Evolutionary conservation across 768 basidiomycete genomes (phyloP), one percentile per base, ranked within the genome.

Genomic region (Daedalea quercina): DNA sequence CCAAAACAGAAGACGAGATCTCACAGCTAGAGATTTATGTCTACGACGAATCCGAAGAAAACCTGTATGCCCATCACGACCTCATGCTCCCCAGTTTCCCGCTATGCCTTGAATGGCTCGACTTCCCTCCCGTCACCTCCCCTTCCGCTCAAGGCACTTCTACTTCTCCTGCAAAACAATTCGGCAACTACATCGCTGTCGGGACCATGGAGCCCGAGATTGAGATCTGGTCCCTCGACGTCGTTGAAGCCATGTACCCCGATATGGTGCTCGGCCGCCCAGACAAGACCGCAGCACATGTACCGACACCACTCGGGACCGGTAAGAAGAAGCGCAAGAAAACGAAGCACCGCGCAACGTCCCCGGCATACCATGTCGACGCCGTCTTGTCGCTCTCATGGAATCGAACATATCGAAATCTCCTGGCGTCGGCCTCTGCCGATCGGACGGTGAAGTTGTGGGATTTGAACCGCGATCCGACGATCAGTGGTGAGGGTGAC

Each of bases 41-140:
- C 62, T 98, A 96, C 70, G 93, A 97, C 67, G 93, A 95, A 64
- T 76, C 81, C 0, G 75, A 89, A 71, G 91, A 94, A 65, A 92
- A 91, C 66, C 80, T 98, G 41, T 98, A 94, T 65, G 89, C 87
- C 35, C 96, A 98, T 67, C 96, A 99, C 69, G 96, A 99, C 68
- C 78, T 97, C 67, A 91, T 99, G 85, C 80, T 99, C 26, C 94
- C 95, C 57, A 92, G 91, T 58, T 94, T 97, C 69, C 96, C 96
- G 9, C 85, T 99, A 54, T 98, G 95, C 62, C 88, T 99, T 53
- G 96, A 99, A 76, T 99, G 96, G 96, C 85, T 97, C 54, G 91
- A 98, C 67, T 97, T 93, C 69, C 80, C 86, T n/a, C 90, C 92
- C 22, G 70, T 63, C 19, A 60, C 63, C 40, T 60, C 84, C 54